Conservation (phyloP, 2,329 filamentous ascomycete species). For the Periconia sp. region DNA sequence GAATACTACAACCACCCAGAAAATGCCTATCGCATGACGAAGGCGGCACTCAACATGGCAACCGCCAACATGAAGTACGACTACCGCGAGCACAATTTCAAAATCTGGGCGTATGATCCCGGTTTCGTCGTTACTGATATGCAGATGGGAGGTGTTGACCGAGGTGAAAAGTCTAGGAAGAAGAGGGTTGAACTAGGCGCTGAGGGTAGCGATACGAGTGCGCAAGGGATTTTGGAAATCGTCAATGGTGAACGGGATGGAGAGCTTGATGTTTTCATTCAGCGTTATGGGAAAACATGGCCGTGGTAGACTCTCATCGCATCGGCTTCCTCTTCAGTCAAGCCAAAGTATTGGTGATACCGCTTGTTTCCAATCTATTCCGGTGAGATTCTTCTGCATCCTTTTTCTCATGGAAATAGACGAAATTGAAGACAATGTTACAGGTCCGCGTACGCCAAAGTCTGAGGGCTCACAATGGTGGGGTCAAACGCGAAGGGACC, state of each 20-base stretch:
- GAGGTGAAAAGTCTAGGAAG: conserved; percentile 18
- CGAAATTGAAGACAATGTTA: too few species aligned
- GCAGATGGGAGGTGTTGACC: background rate
- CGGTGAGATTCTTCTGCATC: too few species aligned
- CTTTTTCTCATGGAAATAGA: too few species aligned
- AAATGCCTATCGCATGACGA: conserved; percentile 37
- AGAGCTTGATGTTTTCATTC: conserved; percentile 27
- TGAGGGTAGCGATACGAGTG: conserved; percentile 37
- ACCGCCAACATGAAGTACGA: conserved; percentile 44
- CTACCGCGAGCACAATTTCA: conserved; percentile 22
- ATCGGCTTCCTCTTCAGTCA: too few species aligned
- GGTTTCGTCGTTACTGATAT: conserved; percentile 35
- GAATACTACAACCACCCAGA: conserved; percentile 1
- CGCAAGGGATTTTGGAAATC: conserved; percentile 33
- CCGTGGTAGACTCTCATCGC: background rate
- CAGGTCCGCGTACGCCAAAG: too few species aligned
- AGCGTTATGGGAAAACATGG: background rate
- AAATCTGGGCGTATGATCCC: conserved; percentile 34
- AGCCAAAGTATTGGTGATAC: too few species aligned
- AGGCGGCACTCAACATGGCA: conserved; percentile 42
- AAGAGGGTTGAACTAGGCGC: conserved; percentile 15
- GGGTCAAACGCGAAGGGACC: too few species aligned
- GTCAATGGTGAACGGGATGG: conserved; percentile 32
- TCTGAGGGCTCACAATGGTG: too few species aligned
- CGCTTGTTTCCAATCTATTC: too few species aligned